Conservation (phyloP, 129 eudicot genomes). For the Daucus carota region DH1_v3.0 NC_030385.2:43360001-43360500, state of each 20-base stretch:
- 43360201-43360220: not conserved
- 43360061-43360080: too few relatives aligned
- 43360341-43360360: not conserved
- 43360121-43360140: not conserved
- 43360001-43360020: too few relatives aligned
- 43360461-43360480: not conserved
- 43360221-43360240: not conserved
- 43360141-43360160: too few relatives aligned
- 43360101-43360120: not conserved
- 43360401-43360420: not conserved
- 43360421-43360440: not conserved
- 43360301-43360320: not conserved
- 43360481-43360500: not conserved
- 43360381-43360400: not conserved
- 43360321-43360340: not conserved
- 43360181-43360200: not conserved
- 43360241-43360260: not conserved
- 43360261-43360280: not conserved
- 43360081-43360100: not conserved
- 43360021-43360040: not conserved
- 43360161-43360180: not conserved
- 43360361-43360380: not conserved
- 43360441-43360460: not conserved
- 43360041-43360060: not conserved
- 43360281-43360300: not conserved